Evolutionary conservation across 129 eudicot species (phyloP).

Genomic region (Saussurea involucrata): DNA sequence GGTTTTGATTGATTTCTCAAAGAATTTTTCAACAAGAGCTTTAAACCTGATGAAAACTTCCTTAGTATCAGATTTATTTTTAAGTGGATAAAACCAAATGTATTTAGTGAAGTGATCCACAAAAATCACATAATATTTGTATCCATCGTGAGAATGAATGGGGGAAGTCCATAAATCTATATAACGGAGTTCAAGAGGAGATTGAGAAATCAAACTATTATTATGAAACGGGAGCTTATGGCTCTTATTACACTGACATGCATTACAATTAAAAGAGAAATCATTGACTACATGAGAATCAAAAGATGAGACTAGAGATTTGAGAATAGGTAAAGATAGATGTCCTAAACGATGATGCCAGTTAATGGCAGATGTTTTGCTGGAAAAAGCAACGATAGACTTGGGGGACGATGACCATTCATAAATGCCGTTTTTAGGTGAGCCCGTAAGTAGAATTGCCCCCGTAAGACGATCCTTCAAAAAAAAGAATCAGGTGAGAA

Average conservation of each 20-base stretch:
- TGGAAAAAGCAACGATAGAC: background rate
- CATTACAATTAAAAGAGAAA: background rate
- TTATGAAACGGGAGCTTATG: constrained; percentile 1
- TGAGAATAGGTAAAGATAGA: background rate
- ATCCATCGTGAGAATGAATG: background rate
- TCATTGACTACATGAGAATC: background rate
- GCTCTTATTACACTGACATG: background rate
- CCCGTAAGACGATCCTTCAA: no score
- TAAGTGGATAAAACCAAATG: constrained; percentile 11
- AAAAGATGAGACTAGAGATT: background rate
- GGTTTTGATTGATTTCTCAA: background rate
- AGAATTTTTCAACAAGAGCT: constrained; percentile 1
- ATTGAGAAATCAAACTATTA: background rate
- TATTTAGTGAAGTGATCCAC: background rate
- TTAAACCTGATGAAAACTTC: background rate
- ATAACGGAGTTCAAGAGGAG: background rate
- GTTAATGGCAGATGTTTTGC: background rate
- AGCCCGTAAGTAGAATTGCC: no score
- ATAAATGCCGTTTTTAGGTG: no score
- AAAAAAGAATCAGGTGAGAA: no score
- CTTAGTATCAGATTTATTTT: background rate
- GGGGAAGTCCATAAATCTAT: background rate
- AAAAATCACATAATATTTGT: background rate
- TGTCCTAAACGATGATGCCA: constrained; percentile 8
- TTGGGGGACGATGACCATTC: no score